Percentiles rank a stretch among this genome's conserved stretches.
These are phyloP conservation scores for Panicum hallii DNA, from an alignment of 202 grass and related monocot species.

Conservation along the genomic window DNA sequence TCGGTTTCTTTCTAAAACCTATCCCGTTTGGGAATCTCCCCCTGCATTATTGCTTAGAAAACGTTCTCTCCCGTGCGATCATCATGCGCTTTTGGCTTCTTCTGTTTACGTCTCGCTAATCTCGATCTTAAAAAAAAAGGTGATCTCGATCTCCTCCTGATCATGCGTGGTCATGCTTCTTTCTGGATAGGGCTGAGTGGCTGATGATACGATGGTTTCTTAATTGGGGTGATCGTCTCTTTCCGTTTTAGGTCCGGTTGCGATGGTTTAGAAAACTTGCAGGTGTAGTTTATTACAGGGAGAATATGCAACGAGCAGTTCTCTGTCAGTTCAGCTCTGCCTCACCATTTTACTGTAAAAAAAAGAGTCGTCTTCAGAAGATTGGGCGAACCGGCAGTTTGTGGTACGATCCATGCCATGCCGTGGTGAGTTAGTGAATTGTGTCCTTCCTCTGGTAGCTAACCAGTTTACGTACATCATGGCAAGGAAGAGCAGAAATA, in stretches of 20 bases:
- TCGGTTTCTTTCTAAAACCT: constrained; percentile 24
- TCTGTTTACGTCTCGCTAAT: not conserved
- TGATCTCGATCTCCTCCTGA: not conserved
- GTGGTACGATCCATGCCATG: not conserved
- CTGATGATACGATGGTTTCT: not conserved
- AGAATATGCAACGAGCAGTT: too few relatives aligned
- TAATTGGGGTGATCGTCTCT: not conserved
- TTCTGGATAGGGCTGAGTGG: not conserved
- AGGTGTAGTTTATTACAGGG: too few relatives aligned
- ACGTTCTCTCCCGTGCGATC: constrained; percentile 43
- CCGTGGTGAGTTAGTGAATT: not conserved
- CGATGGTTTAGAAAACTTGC: not conserved
- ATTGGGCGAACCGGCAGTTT: not conserved
- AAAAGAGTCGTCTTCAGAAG: not conserved
- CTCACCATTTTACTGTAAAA: too few relatives aligned
- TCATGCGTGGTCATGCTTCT: not conserved
- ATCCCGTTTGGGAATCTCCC: constrained; percentile 2
- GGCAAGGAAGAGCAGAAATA: constrained; percentile 3
- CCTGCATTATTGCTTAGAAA: constrained; percentile 42
- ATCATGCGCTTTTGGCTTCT: not conserved
- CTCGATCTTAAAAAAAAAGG: not conserved
- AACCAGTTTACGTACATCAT: not conserved
- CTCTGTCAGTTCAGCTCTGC: too few relatives aligned
- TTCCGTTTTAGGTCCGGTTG: not conserved
- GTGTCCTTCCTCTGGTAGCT: not conserved